Percentiles rank a stretch among this genome's conserved stretches.
Conservation (phyloP, 768 basidiomycete genomes). For the Boletus sp. region DNA sequence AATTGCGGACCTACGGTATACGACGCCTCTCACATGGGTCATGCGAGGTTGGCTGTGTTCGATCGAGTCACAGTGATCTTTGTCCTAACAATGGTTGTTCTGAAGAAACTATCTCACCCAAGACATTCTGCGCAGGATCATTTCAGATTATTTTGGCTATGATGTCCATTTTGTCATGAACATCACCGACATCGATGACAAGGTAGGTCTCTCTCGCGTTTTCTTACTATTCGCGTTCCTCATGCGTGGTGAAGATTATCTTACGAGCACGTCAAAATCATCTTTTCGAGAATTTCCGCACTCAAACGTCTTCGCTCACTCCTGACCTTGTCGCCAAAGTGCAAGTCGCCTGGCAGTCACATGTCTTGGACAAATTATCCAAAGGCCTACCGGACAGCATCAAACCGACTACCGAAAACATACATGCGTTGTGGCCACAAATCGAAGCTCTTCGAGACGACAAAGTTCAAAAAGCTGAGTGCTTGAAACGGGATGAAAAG, state of each 20-base stretch:
- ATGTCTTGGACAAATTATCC: constrained; percentile 60
- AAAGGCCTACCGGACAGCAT: constrained; percentile 58
- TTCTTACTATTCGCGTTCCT: constrained; percentile 1
- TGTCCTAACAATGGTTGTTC: constrained; percentile 1
- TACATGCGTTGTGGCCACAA: constrained; percentile 55
- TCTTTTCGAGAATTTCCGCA: constrained; percentile 61
- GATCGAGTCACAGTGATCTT: background rate
- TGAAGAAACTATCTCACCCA: constrained; percentile 74
- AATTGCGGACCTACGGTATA: constrained; percentile 99
- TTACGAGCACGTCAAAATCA: constrained; percentile 81
- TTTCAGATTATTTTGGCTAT: constrained; percentile 95
- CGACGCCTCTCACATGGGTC: constrained; percentile 97
- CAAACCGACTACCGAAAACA: constrained; percentile 46
- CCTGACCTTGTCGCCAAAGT: constrained; percentile 56
- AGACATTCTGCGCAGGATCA: constrained; percentile 53
- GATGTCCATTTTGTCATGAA: constrained; percentile 99
- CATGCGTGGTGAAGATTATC: constrained; percentile 70
- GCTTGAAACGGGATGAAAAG: constrained; percentile 82
- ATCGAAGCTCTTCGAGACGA: constrained; percentile 50
- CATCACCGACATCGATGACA: constrained; percentile 99
- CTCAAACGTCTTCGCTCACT: constrained; percentile 53
- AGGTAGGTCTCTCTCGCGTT: constrained; percentile 51
- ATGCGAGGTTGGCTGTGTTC: constrained; percentile 68
- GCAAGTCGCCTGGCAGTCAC: constrained; percentile 61
- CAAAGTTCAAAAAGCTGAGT: constrained; percentile 65